Percentiles rank a stretch among this genome's conserved stretches.
phyloP scores from a whole-genome alignment of 495 filamentous ascomycete genomes.

The Bathelium albidoporum region DNA sequence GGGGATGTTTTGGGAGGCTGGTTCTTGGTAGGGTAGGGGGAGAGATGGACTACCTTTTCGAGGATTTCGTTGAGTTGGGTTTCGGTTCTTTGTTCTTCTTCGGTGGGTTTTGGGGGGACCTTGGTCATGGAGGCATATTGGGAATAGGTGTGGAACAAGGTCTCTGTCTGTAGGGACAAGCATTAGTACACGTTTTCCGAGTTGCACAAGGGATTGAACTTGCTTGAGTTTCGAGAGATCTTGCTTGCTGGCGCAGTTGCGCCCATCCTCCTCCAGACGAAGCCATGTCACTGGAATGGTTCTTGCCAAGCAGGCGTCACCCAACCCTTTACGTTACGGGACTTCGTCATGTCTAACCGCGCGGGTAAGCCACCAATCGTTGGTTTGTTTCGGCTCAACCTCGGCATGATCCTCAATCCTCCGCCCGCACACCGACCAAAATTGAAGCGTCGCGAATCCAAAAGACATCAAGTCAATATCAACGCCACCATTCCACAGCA shows the following conservation, averaged over 20 bases:
- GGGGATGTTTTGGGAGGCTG: too few species aligned
- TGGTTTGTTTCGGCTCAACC: not conserved
- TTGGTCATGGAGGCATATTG: constrained; percentile 78
- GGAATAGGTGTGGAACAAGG: constrained; percentile 87
- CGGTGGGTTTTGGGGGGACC: constrained; percentile 70
- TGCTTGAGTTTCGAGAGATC: constrained; percentile 88
- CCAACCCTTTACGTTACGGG: not conserved
- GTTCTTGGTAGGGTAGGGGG: not conserved
- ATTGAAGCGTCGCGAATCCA: not conserved
- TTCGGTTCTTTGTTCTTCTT: constrained; percentile 75
- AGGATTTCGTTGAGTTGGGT: constrained; percentile 75
- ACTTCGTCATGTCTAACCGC: not conserved
- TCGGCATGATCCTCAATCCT: not conserved
- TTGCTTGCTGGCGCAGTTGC: constrained; percentile 87
- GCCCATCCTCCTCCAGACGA: constrained; percentile 82
- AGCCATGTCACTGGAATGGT: constrained; percentile 45
- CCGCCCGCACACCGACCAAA: constrained; percentile 1
- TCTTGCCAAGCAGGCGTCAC: constrained; percentile 1
- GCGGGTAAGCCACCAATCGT: not conserved
- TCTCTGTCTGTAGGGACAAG: constrained; percentile 59
- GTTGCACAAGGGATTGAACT: constrained; percentile 4
- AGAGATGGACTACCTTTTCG: constrained; percentile 50
- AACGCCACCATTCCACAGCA: not conserved
- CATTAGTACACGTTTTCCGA: constrained; percentile 13
- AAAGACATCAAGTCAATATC: not conserved